Evolutionary conservation across 2,329 filamentous ascomycete species (phyloP), one percentile per base, ranked within the genome.

Genomic region (Scorias spongiosa): DNA sequence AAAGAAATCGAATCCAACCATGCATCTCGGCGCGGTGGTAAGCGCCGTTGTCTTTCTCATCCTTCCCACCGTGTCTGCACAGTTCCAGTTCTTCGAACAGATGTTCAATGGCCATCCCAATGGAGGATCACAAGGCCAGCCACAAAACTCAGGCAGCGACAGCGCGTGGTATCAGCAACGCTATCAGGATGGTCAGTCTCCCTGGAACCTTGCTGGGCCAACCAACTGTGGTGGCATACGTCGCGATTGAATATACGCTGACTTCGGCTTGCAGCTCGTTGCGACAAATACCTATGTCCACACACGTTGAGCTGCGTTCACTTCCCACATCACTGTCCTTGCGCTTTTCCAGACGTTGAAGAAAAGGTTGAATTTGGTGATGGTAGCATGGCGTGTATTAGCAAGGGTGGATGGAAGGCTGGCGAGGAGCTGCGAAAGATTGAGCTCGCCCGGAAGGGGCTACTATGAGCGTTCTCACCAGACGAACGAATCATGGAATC

Each of bases 51-150:
- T 86, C 12, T 66, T 83, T 41, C 62, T 86, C 26, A 58, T 84
- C 46, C 66, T 75, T 48, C 64, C 76, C 29, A 55, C 67, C 12
- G 78, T 72, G 3, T 68, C 74, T 45, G 85, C 85, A 10, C 89
- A 96, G 66, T 96, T 96, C 63, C 82, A 85, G 60, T 94, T 98
- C 75, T 98, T 96, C 66, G 88, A 95, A 62, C 86, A 96, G 57
- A 94, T 96, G 85, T 96, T 98, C 63, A 74, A 78, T 54, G 20
- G 20, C 20, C 69, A 75, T 45, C 73, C 53, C 41, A 77, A 51
- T 64, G 74, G 40, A 62, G 68, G 72, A 37, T 71, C 74, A 38
- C 69, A 72, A 39, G 74, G 76, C 44, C 71, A 80, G 52, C 76
- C 76, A 20, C 81, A 85, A 56, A 91, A 95, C 61, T 84, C 83